A percentile compares a stretch with the other conserved stretches of the same genome.
Conservation (phyloP, 1,284 basidiomycete genomes). For the Rhodotorula sp. region DNA sequence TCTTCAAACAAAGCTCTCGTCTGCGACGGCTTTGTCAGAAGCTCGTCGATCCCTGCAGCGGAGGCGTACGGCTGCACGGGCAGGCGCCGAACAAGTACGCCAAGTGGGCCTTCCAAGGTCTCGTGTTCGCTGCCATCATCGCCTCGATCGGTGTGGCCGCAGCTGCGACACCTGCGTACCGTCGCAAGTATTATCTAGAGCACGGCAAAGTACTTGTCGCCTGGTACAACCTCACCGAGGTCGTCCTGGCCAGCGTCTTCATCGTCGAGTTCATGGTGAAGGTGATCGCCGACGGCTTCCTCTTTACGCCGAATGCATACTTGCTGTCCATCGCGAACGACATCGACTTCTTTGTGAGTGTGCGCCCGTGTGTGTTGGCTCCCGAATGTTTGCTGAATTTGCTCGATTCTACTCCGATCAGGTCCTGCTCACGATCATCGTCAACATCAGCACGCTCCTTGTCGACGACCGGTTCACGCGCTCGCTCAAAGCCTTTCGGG, state of each 20-base stretch:
- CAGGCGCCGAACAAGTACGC: conserved; percentile 51
- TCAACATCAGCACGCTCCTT: conserved; percentile 77
- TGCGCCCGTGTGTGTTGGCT: background rate
- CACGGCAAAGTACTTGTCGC: conserved; percentile 65
- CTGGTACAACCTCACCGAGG: conserved; percentile 88
- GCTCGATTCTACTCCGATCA: background rate
- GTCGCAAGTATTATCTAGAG: conserved; percentile 65
- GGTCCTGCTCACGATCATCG: conserved; percentile 71
- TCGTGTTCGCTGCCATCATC: conserved; percentile 74
- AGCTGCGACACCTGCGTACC: conserved; percentile 82
- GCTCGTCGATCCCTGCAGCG: conserved; percentile 76
- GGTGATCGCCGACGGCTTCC: conserved; percentile 82
- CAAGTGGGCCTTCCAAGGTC: conserved; percentile 69
- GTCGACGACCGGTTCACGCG: conserved; percentile 77
- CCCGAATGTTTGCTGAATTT: background rate
- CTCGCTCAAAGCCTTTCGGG: conserved; percentile 83
- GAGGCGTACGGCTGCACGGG: conserved; percentile 50
- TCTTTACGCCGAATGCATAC: conserved; percentile 93
- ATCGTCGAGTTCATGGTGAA: conserved; percentile 86
- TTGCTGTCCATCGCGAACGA: conserved; percentile 88
- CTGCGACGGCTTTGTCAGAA: conserved; percentile 78
- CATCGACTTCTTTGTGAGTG: conserved; percentile 70
- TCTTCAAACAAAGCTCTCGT: conserved; percentile 77
- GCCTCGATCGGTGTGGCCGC: conserved; percentile 80
- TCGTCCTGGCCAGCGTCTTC: conserved; percentile 70